Percentiles rank a stretch among this genome's conserved stretches.
phyloP scores from a whole-genome alignment of 2,329 filamentous ascomycete genomes.

The Cladosporium colombiae region DNA sequence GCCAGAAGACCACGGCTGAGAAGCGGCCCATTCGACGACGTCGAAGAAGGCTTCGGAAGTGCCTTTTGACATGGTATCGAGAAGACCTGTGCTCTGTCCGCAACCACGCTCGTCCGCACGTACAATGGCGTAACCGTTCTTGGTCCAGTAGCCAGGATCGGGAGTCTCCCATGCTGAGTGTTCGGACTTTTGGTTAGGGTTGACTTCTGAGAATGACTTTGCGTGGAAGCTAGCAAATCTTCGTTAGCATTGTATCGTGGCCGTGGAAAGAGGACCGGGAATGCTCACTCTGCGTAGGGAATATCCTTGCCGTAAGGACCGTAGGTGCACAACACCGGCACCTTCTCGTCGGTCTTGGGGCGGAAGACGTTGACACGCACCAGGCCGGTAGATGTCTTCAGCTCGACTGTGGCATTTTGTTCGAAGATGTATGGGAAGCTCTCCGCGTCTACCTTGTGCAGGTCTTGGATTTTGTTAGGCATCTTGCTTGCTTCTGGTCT shows the following conservation, averaged over 20 bases:
- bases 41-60: constrained; percentile 49
- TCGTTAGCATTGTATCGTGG: neutral
- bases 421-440: constrained; percentile 38
- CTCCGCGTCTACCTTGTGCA: constrained; percentile 35
- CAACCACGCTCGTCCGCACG: constrained; percentile 37
- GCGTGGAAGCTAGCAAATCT: constrained; percentile 48
- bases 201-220: constrained; percentile 50
- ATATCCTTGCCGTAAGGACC: constrained; percentile 76
- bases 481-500: constrained; percentile 23
- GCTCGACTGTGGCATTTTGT: constrained; percentile 34
- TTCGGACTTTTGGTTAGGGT: constrained; percentile 41
- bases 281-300: constrained; percentile 55
- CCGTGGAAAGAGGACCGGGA: neutral
- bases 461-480: constrained; percentile 36
- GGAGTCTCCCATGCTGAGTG: constrained; percentile 51
- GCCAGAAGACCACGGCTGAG: constrained; percentile 48
- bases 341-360: constrained; percentile 39
- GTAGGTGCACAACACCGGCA: constrained; percentile 68
- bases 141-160: constrained; percentile 42
- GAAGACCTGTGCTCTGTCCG: constrained; percentile 40
- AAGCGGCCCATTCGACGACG: constrained; percentile 44
- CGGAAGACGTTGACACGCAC: constrained; percentile 39
- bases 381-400: constrained; percentile 33
- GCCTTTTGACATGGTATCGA: constrained; percentile 44
- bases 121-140: constrained; percentile 37